phyloP scores from a whole-genome alignment of 805 yeast species.

The Hanseniaspora meyeri region DNA sequence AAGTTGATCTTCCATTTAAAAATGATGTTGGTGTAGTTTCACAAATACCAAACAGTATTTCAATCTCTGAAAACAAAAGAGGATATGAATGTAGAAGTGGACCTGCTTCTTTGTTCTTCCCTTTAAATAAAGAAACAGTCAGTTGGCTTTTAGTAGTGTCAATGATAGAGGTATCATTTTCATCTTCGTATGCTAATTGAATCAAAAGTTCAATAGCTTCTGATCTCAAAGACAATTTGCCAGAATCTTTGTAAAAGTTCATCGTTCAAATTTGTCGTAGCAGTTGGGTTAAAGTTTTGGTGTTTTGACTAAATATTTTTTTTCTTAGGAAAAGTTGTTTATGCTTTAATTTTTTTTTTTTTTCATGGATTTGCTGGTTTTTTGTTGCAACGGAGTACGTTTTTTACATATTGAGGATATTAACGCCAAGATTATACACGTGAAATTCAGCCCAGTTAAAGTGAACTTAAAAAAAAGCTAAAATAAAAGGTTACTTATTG shows the following conservation, averaged over 20 bases:
- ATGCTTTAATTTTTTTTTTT: too few species aligned
- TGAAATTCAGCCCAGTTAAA: too few species aligned
- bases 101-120: neutral
- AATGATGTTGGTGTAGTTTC: slow-evolving; percentile 26
- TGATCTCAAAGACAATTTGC: neutral
- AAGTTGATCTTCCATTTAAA: slow-evolving; percentile 30
- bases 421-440: too few species aligned
- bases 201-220: slow-evolving; percentile 8
- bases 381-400: too few species aligned
- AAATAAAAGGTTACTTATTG: too few species aligned
- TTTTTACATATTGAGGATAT: too few species aligned
- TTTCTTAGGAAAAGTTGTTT: neutral
- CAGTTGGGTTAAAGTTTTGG: neutral
- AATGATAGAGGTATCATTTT: neutral
- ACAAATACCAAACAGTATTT: slow-evolving; percentile 42
- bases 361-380: too few species aligned
- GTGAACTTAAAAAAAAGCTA: too few species aligned
- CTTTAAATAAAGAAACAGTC: slow-evolving; percentile 3
- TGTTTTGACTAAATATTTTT: neutral
- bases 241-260: slow-evolving; percentile 3
- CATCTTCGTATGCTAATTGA: slow-evolving; percentile 10
- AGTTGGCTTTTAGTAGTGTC: slow-evolving; percentile 12
- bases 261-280: neutral
- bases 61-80: slow-evolving; percentile 41
- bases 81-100: slow-evolving; percentile 26